phyloP scores from a whole-genome alignment of 2,329 filamentous ascomycete genomes.

The Proliferodiscus dingleyae region DNA sequence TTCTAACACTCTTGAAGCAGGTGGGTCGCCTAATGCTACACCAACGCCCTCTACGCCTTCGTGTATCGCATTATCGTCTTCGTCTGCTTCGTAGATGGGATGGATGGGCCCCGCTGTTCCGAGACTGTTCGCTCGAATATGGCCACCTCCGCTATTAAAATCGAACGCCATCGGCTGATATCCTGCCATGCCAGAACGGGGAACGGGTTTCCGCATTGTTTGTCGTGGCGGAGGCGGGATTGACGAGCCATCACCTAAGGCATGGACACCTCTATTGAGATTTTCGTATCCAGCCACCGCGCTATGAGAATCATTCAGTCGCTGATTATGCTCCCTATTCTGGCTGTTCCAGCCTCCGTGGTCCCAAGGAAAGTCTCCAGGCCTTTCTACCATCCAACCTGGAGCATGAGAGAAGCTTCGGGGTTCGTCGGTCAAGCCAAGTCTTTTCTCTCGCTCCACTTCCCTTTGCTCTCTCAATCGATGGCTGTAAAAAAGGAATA shows the following conservation, averaged over 20 bases:
- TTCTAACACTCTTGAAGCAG: slow-evolving; percentile 8
- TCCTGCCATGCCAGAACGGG: slow-evolving; percentile 30
- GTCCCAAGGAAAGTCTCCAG: slow-evolving; percentile 23
- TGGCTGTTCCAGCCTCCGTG: slow-evolving; percentile 22
- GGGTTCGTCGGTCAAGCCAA: slow-evolving; percentile 43
- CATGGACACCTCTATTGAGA: slow-evolving; percentile 19
- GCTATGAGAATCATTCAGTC: slow-evolving; percentile 26
- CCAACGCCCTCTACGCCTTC: slow-evolving; percentile 15
- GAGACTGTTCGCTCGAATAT: slow-evolving; percentile 41
- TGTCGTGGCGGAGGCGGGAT: slow-evolving; percentile 17
- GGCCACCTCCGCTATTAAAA: slow-evolving; percentile 20
- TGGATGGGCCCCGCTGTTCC: slow-evolving; percentile 51
- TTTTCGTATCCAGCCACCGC: slow-evolving; percentile 24
- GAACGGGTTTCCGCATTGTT: slow-evolving; percentile 35
- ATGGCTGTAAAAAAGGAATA: slow-evolving; percentile 47
- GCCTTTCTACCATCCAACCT: slow-evolving; percentile 15
- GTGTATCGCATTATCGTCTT: slow-evolving; percentile 31
- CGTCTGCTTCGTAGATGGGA: slow-evolving; percentile 60
- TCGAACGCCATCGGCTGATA: slow-evolving; percentile 42
- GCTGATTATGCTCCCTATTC: slow-evolving; percentile 10
- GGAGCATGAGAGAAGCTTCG: slow-evolving; percentile 17
- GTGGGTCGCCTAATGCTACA: slow-evolving; percentile 19
- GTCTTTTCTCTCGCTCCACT: slow-evolving; percentile 46
- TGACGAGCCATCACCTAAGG: slow-evolving; percentile 11
- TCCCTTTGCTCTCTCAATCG: slow-evolving; percentile 37